Conservation (phyloP, 306 rosid genomes). For the Cercis canadensis region DNA sequence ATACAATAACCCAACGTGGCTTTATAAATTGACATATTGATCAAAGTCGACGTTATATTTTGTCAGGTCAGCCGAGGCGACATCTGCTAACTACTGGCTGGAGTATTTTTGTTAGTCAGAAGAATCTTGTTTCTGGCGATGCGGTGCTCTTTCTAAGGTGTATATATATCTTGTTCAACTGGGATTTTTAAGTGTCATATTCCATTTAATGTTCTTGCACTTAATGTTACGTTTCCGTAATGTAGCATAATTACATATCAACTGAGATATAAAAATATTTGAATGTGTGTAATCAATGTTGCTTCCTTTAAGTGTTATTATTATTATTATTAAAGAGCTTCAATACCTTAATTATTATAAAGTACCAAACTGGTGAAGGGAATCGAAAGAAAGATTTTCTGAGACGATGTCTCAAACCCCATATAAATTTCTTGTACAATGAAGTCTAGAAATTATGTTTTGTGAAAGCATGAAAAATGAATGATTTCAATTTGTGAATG, state of each 20-base stretch:
- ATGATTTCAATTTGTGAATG: slow-evolving; percentile 9
- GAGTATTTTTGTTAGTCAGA: slow-evolving; percentile 95
- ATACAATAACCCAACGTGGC: slow-evolving; percentile 18
- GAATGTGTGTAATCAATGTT: neutral
- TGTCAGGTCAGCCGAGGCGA: slow-evolving; percentile 97
- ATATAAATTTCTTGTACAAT: neutral
- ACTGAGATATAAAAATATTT: slow-evolving; percentile 19
- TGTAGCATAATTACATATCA: slow-evolving; percentile 10
- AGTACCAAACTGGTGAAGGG: slow-evolving; percentile 19
- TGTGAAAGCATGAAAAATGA: too few relatives aligned
- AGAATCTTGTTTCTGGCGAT: slow-evolving; percentile 94
- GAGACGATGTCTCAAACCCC: neutral
- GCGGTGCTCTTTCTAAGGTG: slow-evolving; percentile 96
- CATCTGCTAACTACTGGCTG: slow-evolving; percentile 98
- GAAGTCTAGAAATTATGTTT: too few relatives aligned
- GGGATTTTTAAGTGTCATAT: neutral
- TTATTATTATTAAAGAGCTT: slow-evolving; percentile 1
- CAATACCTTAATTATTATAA: slow-evolving; percentile 1
- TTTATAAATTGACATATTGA: slow-evolving; percentile 37
- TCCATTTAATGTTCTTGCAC: neutral
- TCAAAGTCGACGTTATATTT: slow-evolving; percentile 35
- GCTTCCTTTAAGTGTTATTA: slow-evolving; percentile 18
- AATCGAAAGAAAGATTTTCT: neutral
- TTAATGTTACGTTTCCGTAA: slow-evolving; percentile 14
- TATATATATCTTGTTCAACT: slow-evolving; percentile 10